Conservation (phyloP, 2,329 filamentous ascomycete species). For the Aspergillus novofumigatus region DNA sequence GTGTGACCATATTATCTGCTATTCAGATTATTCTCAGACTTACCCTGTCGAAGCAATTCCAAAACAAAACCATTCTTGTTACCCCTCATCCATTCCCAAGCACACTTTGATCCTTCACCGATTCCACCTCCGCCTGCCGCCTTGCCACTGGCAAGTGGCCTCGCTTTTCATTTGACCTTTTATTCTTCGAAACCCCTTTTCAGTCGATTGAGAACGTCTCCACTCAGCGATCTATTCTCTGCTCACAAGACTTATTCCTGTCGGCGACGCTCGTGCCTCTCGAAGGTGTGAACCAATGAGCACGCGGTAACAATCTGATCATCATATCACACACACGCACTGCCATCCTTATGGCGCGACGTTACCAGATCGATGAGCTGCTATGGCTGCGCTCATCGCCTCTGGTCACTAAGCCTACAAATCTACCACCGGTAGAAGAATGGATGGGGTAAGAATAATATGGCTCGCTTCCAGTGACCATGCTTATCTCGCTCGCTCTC, state of each 20-base stretch:
- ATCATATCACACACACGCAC: constrained; percentile 10
- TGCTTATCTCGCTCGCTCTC: constrained; percentile 4
- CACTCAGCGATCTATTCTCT: background rate
- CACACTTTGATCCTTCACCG: constrained; percentile 7
- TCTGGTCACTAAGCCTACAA: constrained; percentile 73
- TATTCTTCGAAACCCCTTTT: constrained; percentile 2
- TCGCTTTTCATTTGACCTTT: constrained; percentile 1
- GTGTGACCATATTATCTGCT: background rate
- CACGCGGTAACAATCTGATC: constrained; percentile 21
- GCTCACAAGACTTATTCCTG: background rate
- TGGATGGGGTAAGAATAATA: constrained; percentile 79
- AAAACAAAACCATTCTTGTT: constrained; percentile 1
- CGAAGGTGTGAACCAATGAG: constrained; percentile 24
- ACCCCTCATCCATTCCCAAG: background rate
- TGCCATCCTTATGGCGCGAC: constrained; percentile 41
- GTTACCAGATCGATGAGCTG: constrained; percentile 75
- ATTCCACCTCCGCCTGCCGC: constrained; percentile 9
- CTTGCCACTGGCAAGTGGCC: constrained; percentile 15
- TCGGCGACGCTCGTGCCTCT: background rate
- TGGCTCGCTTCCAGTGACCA: constrained; percentile 1
- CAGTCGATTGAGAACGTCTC: background rate
- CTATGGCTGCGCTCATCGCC: constrained; percentile 74
- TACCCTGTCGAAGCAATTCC: background rate
- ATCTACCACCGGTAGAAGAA: constrained; percentile 78
- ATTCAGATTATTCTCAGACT: background rate